A percentile compares a stretch with the other conserved stretches of the same genome.
phyloP scores from a whole-genome alignment of 495 filamentous ascomycete species.

The Penicillium pancosmium region DNA sequence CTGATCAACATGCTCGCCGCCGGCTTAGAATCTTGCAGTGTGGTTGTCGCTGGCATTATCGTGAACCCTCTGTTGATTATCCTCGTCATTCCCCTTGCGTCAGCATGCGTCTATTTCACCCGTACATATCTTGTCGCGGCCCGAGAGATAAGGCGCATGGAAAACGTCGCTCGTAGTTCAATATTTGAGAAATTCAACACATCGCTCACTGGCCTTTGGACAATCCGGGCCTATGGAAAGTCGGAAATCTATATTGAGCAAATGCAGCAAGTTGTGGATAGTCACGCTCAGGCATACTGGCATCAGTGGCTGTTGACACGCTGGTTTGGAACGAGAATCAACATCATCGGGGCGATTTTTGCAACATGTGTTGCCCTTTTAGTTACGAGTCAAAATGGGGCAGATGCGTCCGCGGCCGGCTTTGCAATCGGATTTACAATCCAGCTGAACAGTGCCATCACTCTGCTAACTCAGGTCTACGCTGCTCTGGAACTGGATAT shows the following conservation, averaged over 20 bases:
- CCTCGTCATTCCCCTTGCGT: constrained; percentile 72
- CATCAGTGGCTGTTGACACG: background rate
- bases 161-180: constrained; percentile 67
- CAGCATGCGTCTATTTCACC: constrained; percentile 15
- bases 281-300: background rate
- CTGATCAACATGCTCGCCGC: constrained; percentile 10
- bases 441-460: background rate
- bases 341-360: background rate
- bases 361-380: background rate
- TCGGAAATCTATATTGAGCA: constrained; percentile 48
- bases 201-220: constrained; percentile 63
- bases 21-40: constrained; percentile 66
- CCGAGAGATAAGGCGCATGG: constrained; percentile 71
- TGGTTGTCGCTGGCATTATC: constrained; percentile 65
- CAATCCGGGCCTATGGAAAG: constrained; percentile 71
- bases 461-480: background rate
- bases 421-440: background rate
- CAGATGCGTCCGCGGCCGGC: background rate
- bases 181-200: constrained; percentile 73
- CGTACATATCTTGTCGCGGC: constrained; percentile 71
- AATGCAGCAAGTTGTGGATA: background rate
- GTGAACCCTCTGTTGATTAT: constrained; percentile 80
- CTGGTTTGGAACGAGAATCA: background rate
- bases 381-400: background rate
- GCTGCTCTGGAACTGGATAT: background rate